Evolutionary conservation across 1,139 yeast genomes (phyloP), one percentile per base, ranked within the genome.

Genomic region (Suhomyces taliae): DNA sequence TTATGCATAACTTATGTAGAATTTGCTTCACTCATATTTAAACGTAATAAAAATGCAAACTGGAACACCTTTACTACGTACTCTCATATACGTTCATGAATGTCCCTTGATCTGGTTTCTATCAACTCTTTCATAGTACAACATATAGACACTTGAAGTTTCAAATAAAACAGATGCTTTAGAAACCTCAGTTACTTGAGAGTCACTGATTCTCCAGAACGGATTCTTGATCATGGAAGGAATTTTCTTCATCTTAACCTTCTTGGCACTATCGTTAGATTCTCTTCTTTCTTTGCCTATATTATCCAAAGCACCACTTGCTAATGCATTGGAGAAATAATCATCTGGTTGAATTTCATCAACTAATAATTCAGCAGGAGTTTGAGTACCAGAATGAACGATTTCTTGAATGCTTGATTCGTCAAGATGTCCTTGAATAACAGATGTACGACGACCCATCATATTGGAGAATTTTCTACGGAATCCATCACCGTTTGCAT

Each of bases 161-260:
- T 90, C 96, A 48, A 72, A 72, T 46, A 89, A 68, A 1, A 90
- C 89, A 15, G 84, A 80, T 1, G 72, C 67, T 11, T 72, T 66
- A n/a, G 81, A 73, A 27, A 79, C 83, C 61, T 90, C 97, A 42
- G 79, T 69, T 4, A 87, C 81, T 36, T 71, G 73, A 2, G 89
- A 76, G 65, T 91, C 98, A 53, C 95, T 88, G 29, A 90, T 81
- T 56, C 88, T 78, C 98, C 98, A 91, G 71, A 82, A 91, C 14
- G 91, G 90, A 43, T 78, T 74, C 49, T 81, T 81, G 7, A 74
- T 60, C 26, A 78, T 67, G 11, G 83, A 75, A 8, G 82, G 78
- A 9, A 85, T 69, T 54, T 78, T 83, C 56, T 74, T 79, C 69
- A 75, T 66, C 53, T 72, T 74, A 36, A 72, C 66, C 41, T 67